Evolutionary conservation across 2,329 filamentous ascomycete species (phyloP).

Genomic region (Alternaria angustiovoidea): DNA sequence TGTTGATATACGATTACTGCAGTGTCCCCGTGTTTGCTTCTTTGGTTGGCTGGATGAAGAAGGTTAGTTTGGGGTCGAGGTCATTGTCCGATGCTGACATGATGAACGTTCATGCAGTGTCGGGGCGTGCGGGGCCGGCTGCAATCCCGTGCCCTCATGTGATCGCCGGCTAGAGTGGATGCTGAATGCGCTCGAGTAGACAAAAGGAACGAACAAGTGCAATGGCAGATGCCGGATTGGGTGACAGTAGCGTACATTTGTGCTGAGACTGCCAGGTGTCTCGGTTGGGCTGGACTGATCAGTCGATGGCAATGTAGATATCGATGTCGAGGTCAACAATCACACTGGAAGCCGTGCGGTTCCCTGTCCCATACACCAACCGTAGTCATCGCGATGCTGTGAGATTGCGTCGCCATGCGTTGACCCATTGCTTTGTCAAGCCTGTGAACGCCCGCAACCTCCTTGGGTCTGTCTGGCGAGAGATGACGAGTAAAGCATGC

Average conservation of each 20-base stretch:
- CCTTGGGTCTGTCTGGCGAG: not conserved
- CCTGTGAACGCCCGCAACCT: not conserved
- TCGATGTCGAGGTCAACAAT: not conserved
- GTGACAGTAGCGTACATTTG: not conserved
- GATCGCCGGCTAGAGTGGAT: slow-evolving; percentile 10
- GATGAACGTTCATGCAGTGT: slow-evolving; percentile 3
- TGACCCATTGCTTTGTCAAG: not conserved
- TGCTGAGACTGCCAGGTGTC: not conserved
- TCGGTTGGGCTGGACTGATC: not conserved
- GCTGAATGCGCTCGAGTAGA: not conserved
- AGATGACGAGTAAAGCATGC: not conserved
- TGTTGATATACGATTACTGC: not conserved
- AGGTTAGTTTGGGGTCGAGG: not conserved
- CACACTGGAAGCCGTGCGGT: not conserved
- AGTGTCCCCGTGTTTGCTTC: not conserved
- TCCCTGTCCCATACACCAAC: not conserved
- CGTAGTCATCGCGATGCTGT: not conserved
- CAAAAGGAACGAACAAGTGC: slow-evolving; percentile 1
- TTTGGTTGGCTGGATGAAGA: slow-evolving; percentile 9
- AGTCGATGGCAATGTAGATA: slow-evolving; percentile 2
- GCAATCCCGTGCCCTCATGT: slow-evolving; percentile 1
- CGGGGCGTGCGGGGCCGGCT: slow-evolving; percentile 15
- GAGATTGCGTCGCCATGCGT: not conserved
- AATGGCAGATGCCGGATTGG: not conserved
- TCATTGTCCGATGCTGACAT: not conserved